phyloP scores from a whole-genome alignment of 164 flowering plant species.

The Stephania yunnanensis region DNA sequence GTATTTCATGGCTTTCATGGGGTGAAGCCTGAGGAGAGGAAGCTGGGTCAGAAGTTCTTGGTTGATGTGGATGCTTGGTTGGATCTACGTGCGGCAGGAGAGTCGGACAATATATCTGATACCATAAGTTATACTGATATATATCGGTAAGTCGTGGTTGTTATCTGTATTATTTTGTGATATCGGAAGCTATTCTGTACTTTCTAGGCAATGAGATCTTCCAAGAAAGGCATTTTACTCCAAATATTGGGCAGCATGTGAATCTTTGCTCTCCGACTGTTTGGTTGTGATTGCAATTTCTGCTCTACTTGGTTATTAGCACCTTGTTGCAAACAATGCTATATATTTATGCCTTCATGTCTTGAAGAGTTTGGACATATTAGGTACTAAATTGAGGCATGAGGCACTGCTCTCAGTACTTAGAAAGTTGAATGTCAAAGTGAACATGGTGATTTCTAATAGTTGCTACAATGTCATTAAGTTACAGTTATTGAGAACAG shows the following conservation, averaged over 20 bases:
- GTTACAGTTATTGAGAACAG: not conserved
- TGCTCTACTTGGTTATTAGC: not conserved
- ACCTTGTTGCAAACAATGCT: not conserved
- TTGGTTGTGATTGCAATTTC: not conserved
- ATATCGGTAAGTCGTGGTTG: slow-evolving; percentile 46
- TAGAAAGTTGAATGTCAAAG: not conserved
- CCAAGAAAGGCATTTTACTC: not conserved
- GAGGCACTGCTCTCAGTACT: not conserved
- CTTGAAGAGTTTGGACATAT: not conserved
- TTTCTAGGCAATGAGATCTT: not conserved
- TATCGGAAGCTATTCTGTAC: not conserved
- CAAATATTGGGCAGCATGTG: not conserved
- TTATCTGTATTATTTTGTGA: not conserved
- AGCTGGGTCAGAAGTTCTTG: slow-evolving; percentile 83
- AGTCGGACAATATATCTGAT: slow-evolving; percentile 60
- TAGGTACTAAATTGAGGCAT: not conserved
- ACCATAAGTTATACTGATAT: slow-evolving; percentile 71
- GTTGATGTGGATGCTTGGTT: slow-evolving; percentile 92
- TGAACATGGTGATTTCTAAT: not conserved
- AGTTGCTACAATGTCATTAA: not conserved
- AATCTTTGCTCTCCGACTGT: not conserved
- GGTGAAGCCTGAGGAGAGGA: slow-evolving; percentile 64
- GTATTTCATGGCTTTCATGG: slow-evolving; percentile 93
- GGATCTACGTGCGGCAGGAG: slow-evolving; percentile 68
- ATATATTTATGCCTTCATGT: not conserved